These are phyloP conservation scores for Vigna trinervia DNA, from an alignment of 306 rosid species.

Conservation along the genomic window DNA sequence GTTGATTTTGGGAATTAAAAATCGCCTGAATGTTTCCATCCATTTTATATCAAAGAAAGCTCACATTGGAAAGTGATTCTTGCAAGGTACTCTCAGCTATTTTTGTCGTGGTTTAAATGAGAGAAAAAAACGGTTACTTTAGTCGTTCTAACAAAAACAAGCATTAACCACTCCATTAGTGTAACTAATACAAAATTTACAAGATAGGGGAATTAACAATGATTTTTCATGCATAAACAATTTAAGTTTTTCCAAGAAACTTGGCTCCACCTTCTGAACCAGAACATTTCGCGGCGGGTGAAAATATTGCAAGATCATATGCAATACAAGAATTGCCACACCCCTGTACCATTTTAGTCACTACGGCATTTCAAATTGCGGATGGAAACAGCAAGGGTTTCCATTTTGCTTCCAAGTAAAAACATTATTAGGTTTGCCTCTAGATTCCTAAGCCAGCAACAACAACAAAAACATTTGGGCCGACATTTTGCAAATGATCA, in stretches of 20 bases:
- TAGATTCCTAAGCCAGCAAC: slow-evolving; percentile 20
- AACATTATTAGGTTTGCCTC: neutral
- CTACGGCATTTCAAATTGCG: neutral
- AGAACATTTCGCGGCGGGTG: neutral
- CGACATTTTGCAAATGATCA: slow-evolving; percentile 23
- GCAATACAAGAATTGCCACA: neutral
- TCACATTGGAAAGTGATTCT: neutral
- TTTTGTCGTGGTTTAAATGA: neutral
- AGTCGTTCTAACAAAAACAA: neutral
- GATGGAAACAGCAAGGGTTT: neutral
- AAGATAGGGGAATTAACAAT: neutral
- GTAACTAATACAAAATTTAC: neutral
- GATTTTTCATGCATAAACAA: neutral
- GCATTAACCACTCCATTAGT: neutral
- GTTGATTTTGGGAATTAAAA: neutral
- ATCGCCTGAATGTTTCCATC: neutral
- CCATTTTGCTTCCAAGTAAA: slow-evolving; percentile 8
- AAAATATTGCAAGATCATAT: neutral
- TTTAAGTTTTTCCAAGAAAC: neutral
- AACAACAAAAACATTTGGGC: slow-evolving; percentile 11
- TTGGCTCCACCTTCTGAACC: neutral
- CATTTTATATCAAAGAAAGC: neutral
- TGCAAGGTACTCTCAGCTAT: neutral
- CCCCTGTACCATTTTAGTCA: neutral
- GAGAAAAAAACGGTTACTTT: too few species aligned